Conservation (phyloP, 352 stramenopile species). For the Globisporangium nodosum region DNA sequence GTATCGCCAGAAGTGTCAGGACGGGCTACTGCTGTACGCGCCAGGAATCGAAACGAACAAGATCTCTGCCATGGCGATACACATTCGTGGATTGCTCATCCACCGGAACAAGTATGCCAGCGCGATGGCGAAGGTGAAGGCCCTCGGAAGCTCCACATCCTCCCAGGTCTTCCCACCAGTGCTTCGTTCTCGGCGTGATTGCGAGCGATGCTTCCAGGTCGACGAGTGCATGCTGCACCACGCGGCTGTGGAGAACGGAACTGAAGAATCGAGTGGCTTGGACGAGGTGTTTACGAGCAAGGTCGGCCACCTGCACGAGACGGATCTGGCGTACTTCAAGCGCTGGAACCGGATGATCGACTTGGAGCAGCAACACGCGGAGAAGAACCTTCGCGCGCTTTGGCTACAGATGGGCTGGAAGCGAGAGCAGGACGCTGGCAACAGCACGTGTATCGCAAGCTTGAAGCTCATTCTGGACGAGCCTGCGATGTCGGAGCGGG, state of each 20-base stretch:
- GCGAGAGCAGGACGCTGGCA: slow-evolving; percentile 43
- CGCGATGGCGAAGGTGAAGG: slow-evolving; percentile 52
- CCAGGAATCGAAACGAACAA: slow-evolving; percentile 65
- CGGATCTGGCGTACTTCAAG: slow-evolving; percentile 63
- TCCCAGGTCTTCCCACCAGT: slow-evolving; percentile 66
- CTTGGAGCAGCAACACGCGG: slow-evolving; percentile 65
- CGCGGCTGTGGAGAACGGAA: slow-evolving; percentile 68
- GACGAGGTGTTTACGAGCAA: slow-evolving; percentile 60
- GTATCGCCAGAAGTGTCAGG: slow-evolving; percentile 51
- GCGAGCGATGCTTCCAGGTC: slow-evolving; percentile 74
- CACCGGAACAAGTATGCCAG: slow-evolving; percentile 66
- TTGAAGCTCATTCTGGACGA: slow-evolving; percentile 45
- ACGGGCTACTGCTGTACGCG: slow-evolving; percentile 71
- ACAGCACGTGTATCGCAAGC: slow-evolving; percentile 47
- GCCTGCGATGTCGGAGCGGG: slow-evolving; percentile 23
- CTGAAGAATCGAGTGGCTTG: slow-evolving; percentile 51
- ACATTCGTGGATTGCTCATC: slow-evolving; percentile 63
- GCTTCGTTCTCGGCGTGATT: slow-evolving; percentile 58
- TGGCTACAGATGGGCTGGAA: slow-evolving; percentile 63
- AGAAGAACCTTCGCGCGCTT: slow-evolving; percentile 59
- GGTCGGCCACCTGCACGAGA: slow-evolving; percentile 43
- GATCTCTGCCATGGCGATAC: slow-evolving; percentile 45
- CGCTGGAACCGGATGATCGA: slow-evolving; percentile 71
- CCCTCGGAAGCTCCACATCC: slow-evolving; percentile 36
- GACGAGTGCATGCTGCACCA: slow-evolving; percentile 87